Evolutionary conservation across 2,329 filamentous ascomycete species (phyloP).

Genomic region (Claviceps humidiphila): DNA sequence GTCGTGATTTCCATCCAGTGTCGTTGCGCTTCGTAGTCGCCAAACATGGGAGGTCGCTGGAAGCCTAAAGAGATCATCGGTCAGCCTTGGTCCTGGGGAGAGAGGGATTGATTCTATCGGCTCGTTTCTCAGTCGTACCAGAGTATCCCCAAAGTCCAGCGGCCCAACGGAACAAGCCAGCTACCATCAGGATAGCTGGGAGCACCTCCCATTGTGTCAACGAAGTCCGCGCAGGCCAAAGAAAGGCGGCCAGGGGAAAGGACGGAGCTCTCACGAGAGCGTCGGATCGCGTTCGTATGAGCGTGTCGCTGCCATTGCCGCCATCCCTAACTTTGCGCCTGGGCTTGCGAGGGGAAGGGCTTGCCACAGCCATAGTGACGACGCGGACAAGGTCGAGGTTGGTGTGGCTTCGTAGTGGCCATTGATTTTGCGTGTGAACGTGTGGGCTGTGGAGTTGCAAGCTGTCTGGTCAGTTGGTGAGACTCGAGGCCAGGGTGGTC

Average conservation of each 20-base stretch:
- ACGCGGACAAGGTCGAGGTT: conserved; percentile 3
- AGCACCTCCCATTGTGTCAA: conserved; percentile 86
- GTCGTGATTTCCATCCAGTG: conserved; percentile 98
- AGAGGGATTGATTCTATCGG: neutral
- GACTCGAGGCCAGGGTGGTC: no score
- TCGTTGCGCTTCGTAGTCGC: conserved; percentile 93
- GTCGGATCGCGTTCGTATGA: conserved; percentile 20
- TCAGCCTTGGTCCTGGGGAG: neutral
- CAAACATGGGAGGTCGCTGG: conserved; percentile 75
- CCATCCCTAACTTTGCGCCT: conserved; percentile 40
- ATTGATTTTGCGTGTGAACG: neutral
- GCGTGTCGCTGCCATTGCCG: conserved; percentile 26
- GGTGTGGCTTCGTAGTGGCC: neutral
- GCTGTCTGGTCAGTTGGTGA: neutral
- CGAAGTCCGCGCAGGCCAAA: conserved; percentile 79
- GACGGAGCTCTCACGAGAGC: conserved; percentile 47
- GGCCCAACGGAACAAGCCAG: conserved; percentile 87
- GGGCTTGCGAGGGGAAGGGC: conserved; percentile 44
- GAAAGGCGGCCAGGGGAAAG: conserved; percentile 84
- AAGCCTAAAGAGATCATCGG: conserved; percentile 42
- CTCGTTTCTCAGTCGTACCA: conserved; percentile 34
- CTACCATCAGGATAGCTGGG: conserved; percentile 75
- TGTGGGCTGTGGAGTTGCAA: neutral
- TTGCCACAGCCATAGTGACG: conserved; percentile 32
- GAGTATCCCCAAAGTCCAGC: conserved; percentile 92